These are phyloP conservation scores for Azolla pinnata DNA, from an alignment of 75 land plant species.

Conservation along the genomic window DNA sequence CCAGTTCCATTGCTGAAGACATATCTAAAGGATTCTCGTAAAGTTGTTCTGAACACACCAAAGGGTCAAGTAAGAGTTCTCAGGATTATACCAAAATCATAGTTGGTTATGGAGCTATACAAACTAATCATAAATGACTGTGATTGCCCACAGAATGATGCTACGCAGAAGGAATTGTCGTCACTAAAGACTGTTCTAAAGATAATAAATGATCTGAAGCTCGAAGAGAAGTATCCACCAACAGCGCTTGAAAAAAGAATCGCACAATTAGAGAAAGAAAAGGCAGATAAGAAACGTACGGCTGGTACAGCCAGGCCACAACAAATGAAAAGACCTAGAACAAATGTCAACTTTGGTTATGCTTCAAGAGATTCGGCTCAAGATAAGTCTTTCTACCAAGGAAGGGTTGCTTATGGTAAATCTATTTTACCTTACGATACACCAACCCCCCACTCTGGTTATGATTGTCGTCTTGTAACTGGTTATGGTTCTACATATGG, in stretches of 20 bases:
- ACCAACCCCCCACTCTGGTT: conserved; percentile 21
- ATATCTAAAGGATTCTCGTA: conserved; percentile 61
- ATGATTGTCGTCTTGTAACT: conserved; percentile 30
- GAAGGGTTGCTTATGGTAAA: not conserved
- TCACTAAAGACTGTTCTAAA: conserved; percentile 33
- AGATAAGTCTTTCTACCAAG: conserved; percentile 9
- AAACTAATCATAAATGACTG: too few relatives aligned
- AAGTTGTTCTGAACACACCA: conserved; percentile 4
- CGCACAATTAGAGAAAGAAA: conserved; percentile 38
- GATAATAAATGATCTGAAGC: conserved; percentile 42
- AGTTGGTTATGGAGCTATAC: too few relatives aligned
- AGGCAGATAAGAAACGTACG: conserved; percentile 26
- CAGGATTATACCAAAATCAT: too few relatives aligned
- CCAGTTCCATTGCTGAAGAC: conserved; percentile 62
- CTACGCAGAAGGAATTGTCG: conserved; percentile 33
- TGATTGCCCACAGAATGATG: conserved; percentile 18
- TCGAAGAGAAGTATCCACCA: conserved; percentile 39
- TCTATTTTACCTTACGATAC: not conserved
- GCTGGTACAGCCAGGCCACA: conserved; percentile 22
- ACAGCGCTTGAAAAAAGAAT: conserved; percentile 41
- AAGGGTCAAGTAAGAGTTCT: too few relatives aligned
- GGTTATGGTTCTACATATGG: conserved; percentile 32
- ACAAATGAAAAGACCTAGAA: conserved; percentile 23
- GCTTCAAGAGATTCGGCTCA: conserved; percentile 14
- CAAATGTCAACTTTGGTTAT: conserved; percentile 18